Percentiles rank a stretch among this genome's conserved stretches.
These are phyloP conservation scores for Cladophialophora immunda DNA, from an alignment of 2,329 filamentous ascomycete genomes.

Conservation along the genomic window DNA sequence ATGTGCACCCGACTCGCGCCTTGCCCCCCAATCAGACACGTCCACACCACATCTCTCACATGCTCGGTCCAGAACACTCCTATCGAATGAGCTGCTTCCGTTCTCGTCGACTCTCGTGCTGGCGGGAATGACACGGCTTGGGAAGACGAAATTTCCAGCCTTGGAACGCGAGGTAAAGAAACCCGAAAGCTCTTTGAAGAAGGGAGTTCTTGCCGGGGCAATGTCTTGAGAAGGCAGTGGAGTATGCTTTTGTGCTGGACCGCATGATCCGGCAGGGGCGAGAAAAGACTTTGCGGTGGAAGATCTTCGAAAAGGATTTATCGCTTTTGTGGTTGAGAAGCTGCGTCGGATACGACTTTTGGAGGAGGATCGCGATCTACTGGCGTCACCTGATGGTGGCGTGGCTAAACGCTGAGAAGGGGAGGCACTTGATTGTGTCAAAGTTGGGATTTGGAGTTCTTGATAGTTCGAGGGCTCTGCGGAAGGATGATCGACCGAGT, in stretches of 20 bases:
- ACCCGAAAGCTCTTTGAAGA: slow-evolving; percentile 35
- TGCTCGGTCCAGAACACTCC: neutral
- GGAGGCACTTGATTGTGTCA: neutral
- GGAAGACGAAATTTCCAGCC: slow-evolving; percentile 28
- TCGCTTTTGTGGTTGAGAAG: slow-evolving; percentile 10
- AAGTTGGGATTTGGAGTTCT: neutral
- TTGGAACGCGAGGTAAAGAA: slow-evolving; percentile 34
- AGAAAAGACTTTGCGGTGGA: slow-evolving; percentile 3
- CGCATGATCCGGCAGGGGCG: slow-evolving; percentile 6
- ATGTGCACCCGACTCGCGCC: neutral
- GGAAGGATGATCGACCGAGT: neutral
- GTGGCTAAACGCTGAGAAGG: neutral
- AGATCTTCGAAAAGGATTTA: slow-evolving; percentile 8
- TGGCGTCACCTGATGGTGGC: neutral
- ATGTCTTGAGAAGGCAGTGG: slow-evolving; percentile 22
- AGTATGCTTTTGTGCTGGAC: slow-evolving; percentile 7
- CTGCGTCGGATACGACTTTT: slow-evolving; percentile 1
- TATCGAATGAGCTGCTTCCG: neutral
- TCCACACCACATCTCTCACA: slow-evolving; percentile 26
- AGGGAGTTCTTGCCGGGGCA: slow-evolving; percentile 16
- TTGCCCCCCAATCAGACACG: slow-evolving; percentile 27
- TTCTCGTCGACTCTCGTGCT: slow-evolving; percentile 1
- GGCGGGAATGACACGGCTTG: slow-evolving; percentile 17
- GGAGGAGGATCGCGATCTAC: neutral
- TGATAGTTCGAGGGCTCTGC: neutral